Base-by-base conservation (phyloP, 768 basidiomycete genomes). In the Nevesoporus exiguus region DNA sequence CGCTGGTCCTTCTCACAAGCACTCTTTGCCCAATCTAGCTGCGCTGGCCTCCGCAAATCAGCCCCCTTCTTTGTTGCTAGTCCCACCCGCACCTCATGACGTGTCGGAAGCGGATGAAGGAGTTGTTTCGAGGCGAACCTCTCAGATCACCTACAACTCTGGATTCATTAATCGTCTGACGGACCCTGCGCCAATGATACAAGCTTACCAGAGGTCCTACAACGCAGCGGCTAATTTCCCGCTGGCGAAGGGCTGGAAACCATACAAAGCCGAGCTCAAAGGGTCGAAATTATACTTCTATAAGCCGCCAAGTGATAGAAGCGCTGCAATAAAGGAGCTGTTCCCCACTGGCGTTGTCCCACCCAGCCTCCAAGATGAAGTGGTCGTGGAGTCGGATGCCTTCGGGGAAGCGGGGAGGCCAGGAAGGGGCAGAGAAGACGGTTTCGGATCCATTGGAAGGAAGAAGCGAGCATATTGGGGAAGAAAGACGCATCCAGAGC, bases 251-350 rank as follows among this genome's bases (percentile, higher is more conserved):
- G 83, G 83, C 0, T 95, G 93, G 93, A 94, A 93, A 66, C 82
- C 89, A 5, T 90, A 81, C 74, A 93, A 93, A 68, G 77, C 87
- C 42, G 86, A 91, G 60, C 73, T 95, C 25, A 87, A 90, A 64
- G 93, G 92, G 7, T 82, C 86, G 13, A 94, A 94, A 67, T 62
- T 95, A 46, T 86, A 88, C 67, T 88, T 94, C 63, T 93, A 89
- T 67, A 95, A 94, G 63, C 83, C 90, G 0, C 90, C 92, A 0
- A 75, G 78, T 27, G 92, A 94, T 58, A 75, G 84, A 52, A 73
- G 70, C 22, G 71, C 75, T 2, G 85, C 77, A 0, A 77, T 93
- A 49, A 88, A 85, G 65, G 84, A 86, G 8, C 71, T 93, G 24
- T 95, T 95, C 62, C 85, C 89, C 10, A 77, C 80, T 0, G 81